Evolutionary conservation across 306 rosid genomes (phyloP).

Genomic region (Prunus mongolica): DNA sequence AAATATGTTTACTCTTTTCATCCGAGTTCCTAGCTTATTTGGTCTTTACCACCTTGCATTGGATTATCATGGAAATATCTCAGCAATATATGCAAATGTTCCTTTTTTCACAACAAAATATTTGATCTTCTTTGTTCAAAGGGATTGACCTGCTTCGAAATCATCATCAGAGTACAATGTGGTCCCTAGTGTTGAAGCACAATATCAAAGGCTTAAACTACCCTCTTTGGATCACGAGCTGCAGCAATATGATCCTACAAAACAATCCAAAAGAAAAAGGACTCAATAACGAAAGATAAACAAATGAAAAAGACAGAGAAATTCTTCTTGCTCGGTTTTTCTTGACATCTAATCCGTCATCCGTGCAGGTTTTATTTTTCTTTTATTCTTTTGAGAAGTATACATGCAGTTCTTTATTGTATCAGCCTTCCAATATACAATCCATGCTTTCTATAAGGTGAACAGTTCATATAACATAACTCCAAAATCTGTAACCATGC

Average conservation of each 20-base stretch:
- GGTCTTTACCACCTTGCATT: conserved; percentile 23
- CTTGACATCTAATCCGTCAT: not conserved
- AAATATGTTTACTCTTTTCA: conserved; percentile 21
- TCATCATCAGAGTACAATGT: conserved; percentile 20
- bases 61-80: conserved; percentile 21
- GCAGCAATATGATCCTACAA: conserved; percentile 86
- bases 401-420: too few species aligned
- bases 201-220: conserved; percentile 35
- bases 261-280: conserved; percentile 1
- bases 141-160: conserved; percentile 4
- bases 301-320: not conserved
- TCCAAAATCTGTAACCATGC: not conserved
- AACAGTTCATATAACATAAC: not conserved
- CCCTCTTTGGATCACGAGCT: conserved; percentile 78
- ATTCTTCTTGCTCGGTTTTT: not conserved
- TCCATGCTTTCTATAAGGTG: not conserved
- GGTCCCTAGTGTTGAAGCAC: conserved; percentile 25
- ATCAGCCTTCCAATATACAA: not conserved
- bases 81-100: conserved; percentile 18
- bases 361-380: not conserved
- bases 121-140: conserved; percentile 12
- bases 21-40: conserved; percentile 23
- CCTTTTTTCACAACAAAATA: conserved; percentile 28
- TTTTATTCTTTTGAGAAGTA: too few species aligned
- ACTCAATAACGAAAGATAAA: not conserved